Base-by-base conservation (phyloP, 768 basidiomycete genomes). In the Phlegmacium glaucopus region DNA sequence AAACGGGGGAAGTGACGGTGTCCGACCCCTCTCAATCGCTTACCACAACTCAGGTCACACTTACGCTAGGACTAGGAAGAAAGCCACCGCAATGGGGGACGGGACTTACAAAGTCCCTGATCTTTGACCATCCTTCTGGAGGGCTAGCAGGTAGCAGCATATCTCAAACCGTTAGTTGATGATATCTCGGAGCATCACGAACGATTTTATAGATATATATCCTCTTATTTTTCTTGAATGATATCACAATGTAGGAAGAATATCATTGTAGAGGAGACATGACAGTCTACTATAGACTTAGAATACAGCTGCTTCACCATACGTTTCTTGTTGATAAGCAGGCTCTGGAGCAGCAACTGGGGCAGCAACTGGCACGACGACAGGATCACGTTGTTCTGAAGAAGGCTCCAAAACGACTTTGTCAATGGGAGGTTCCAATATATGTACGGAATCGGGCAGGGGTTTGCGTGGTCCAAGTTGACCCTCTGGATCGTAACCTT, bases 401-500 rank as follows among this genome's bases (percentile, higher is more conserved):
- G 85, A 80, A 41, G 94, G 93, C 67, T 94, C 90, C 42, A 82
- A 81, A 55, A 92, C 80, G 55, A 90, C 75, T 70, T 97, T 95
- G 77, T 95, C 91, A 58, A 90, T 77, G 37, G 90, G 90, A 35
- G 89, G 93, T 64, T 94, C 92, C 63, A 81, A 66, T 61, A 98
- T 90, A 60, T 82, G 81, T 63, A 99, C 94, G 55, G 86, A 87
- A 67, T 98, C 96, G 45, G 96, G 96, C 43, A 98, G 86, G 55
- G 94, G 92, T 69, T 91, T 93, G 71, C 79, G 78, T 61, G 94
- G 96, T 39, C 96, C 96, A 39, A 77, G 71, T 50, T 80, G 79
- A 51, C 96, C 96, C 64, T 94, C 88, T 32, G 94, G 92, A 69
- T 99, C 96, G 67, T 77, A 87, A 43, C 87, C 90, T 74, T 95